A percentile compares a stretch with the other conserved stretches of the same genome.
Conservation (phyloP, 192 early-diverging fungal genomes). For the Coemansia sp. region DNA sequence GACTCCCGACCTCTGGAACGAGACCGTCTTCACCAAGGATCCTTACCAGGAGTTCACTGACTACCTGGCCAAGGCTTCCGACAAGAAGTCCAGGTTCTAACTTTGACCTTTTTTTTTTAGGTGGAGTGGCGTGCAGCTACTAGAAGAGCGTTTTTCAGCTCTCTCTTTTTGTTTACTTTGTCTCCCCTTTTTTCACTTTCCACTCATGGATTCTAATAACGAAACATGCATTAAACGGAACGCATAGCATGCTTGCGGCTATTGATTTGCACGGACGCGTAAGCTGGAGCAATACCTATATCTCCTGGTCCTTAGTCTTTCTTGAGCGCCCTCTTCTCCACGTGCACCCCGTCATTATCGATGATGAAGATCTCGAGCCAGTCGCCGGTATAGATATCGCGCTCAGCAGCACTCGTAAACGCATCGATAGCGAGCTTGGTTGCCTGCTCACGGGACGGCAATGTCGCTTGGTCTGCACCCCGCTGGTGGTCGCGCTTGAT, state of each 20-base stretch:
- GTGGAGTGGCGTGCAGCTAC: not conserved
- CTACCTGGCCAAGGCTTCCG: slow-evolving; percentile 64
- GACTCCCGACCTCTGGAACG: slow-evolving; percentile 94
- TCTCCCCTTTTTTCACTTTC: not conserved
- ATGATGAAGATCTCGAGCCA: slow-evolving; percentile 90
- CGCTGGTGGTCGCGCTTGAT: slow-evolving; percentile 74
- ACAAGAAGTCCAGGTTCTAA: slow-evolving; percentile 55
- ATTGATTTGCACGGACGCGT: no score
- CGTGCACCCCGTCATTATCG: slow-evolving; percentile 70
- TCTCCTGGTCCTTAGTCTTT: slow-evolving; percentile 83
- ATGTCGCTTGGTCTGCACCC: slow-evolving; percentile 14
- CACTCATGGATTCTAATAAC: not conserved
- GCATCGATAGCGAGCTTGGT: slow-evolving; percentile 87
- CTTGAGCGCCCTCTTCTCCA: slow-evolving; percentile 79
- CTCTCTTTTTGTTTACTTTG: not conserved
- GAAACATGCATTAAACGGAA: slow-evolving; percentile 8
- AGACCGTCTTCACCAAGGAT: slow-evolving; percentile 81
- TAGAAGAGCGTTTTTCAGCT: not conserved
- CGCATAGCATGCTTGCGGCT: no score
- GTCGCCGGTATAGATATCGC: slow-evolving; percentile 99
- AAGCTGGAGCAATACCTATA: no score
- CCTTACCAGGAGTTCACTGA: slow-evolving; percentile 91
- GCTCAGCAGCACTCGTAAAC: slow-evolving; percentile 94
- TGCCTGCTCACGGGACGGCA: slow-evolving; percentile 51
- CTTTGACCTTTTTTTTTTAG: not conserved